Percentiles rank a stretch among this genome's conserved stretches.
phyloP scores from a whole-genome alignment of 2,329 filamentous ascomycete species.

The Corinectria fuckeliana region DNA sequence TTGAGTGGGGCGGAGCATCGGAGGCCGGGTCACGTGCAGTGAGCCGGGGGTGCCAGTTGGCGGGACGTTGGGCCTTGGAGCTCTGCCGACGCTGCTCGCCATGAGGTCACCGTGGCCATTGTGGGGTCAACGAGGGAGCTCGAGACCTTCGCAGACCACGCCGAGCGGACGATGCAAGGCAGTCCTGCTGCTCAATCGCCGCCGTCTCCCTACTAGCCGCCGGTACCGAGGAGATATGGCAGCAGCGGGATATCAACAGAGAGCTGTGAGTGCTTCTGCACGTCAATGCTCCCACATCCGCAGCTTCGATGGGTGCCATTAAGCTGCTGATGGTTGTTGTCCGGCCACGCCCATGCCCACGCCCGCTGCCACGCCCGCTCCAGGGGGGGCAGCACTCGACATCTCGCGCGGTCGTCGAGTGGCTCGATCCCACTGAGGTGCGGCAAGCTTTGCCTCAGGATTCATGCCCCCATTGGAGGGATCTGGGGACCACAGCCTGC shows the following conservation, averaged over 20 bases:
- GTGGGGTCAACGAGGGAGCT: conserved; percentile 17
- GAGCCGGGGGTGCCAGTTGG: conserved; percentile 12
- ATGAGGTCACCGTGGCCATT: conserved; percentile 38
- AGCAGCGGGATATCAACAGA: conserved; percentile 13
- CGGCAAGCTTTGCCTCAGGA: conserved; percentile 36
- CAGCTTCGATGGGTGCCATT: conserved; percentile 30
- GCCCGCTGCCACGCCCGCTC: conserved; percentile 12
- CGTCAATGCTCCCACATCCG: conserved; percentile 26
- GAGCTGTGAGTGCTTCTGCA: conserved; percentile 13
- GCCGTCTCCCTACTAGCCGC: conserved; percentile 22
- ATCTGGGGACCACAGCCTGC: conserved; percentile 29
- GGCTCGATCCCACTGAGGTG: conserved; percentile 35
- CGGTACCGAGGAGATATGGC: conserved; percentile 12
- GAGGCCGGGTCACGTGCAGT: conserved; percentile 40
- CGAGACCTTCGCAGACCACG: conserved; percentile 10
- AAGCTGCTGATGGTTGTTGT: conserved; percentile 29
- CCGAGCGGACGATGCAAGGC: not conserved
- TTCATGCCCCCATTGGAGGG: conserved; percentile 38
- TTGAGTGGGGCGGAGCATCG: conserved; percentile 24
- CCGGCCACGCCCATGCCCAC: conserved; percentile 28
- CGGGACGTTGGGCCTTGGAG: conserved; percentile 13
- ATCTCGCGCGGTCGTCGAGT: conserved; percentile 26
- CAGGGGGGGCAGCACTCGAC: conserved; percentile 10
- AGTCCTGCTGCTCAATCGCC: conserved; percentile 1
- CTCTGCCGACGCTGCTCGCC: conserved; percentile 21